Evolutionary conservation across 768 basidiomycete genomes (phyloP).

Genomic region (Stropharia rugosoannulata): DNA sequence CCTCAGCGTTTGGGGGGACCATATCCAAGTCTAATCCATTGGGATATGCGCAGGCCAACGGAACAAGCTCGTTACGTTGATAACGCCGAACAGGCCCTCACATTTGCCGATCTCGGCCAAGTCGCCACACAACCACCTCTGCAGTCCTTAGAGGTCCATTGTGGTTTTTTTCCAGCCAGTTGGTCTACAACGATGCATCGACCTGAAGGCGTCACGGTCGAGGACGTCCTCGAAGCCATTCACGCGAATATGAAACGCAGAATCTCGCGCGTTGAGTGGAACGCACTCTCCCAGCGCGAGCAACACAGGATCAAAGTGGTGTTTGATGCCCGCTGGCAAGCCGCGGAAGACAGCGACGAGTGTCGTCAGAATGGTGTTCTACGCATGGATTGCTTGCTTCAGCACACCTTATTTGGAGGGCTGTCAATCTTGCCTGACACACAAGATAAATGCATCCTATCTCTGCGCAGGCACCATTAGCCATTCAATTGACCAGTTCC

Average conservation of each 20-base stretch:
- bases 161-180: slow-evolving; percentile 42
- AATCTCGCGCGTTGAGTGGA: slow-evolving; percentile 43
- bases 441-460: slow-evolving; percentile 44
- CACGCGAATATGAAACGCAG: slow-evolving; percentile 34
- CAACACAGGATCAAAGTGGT: slow-evolving; percentile 36
- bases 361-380: slow-evolving; percentile 40
- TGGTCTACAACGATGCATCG: slow-evolving; percentile 45
- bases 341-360: slow-evolving; percentile 31
- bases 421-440: slow-evolving; percentile 37
- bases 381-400: slow-evolving; percentile 48
- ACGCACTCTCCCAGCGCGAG: slow-evolving; percentile 38
- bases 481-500: not conserved
- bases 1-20: not conserved
- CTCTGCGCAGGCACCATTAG: slow-evolving; percentile 32
- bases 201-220: slow-evolving; percentile 46
- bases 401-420: slow-evolving; percentile 52
- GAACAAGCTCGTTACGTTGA: not conserved
- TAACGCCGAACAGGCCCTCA: not conserved
- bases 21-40: not conserved
- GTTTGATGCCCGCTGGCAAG: slow-evolving; percentile 46
- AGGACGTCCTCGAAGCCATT: slow-evolving; percentile 51
- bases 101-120: not conserved
- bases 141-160: slow-evolving; percentile 35
- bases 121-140: slow-evolving; percentile 5
- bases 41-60: slow-evolving; percentile 5